These are phyloP conservation scores for Vigna trinervia DNA, from an alignment of 306 rosid species.

Conservation along the genomic window DNA sequence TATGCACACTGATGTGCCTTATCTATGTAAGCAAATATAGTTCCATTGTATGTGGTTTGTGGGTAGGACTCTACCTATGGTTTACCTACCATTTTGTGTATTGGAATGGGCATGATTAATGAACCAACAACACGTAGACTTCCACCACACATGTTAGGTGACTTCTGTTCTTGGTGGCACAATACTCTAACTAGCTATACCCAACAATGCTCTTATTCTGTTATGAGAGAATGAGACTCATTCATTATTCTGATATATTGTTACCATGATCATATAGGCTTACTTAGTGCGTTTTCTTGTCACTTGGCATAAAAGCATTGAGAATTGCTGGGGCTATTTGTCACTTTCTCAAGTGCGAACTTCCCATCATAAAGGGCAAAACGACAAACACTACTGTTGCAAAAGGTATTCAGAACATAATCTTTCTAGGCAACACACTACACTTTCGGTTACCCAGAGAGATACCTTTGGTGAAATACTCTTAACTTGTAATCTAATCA, in stretches of 20 bases:
- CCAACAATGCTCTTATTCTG: constrained; percentile 24
- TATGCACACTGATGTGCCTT: constrained; percentile 38
- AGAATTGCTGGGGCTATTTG: neutral
- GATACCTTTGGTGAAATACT: neutral
- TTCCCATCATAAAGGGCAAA: neutral
- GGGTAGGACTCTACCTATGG: constrained; percentile 24
- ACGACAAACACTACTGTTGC: neutral
- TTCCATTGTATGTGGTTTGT: neutral
- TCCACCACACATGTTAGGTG: constrained; percentile 4
- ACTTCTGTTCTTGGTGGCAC: constrained; percentile 18
- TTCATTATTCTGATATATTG: constrained; percentile 5
- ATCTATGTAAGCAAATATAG: constrained; percentile 14
- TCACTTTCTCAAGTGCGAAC: neutral
- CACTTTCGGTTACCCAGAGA: constrained; percentile 15
- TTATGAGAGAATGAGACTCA: neutral
- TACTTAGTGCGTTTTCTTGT: constrained; percentile 18
- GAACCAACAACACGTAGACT: constrained; percentile 56
- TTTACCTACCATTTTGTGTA: neutral
- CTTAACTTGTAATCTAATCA: neutral
- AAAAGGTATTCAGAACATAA: constrained; percentile 4
- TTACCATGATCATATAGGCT: neutral
- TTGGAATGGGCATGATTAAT: constrained; percentile 37
- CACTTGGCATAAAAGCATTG: constrained; percentile 5
- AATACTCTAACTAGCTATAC: constrained; percentile 11
- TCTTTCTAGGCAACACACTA: neutral